These are phyloP conservation scores for Arxiozyma bovina DNA, from an alignment of 1,139 yeast species.

Conservation along the genomic window DNA sequence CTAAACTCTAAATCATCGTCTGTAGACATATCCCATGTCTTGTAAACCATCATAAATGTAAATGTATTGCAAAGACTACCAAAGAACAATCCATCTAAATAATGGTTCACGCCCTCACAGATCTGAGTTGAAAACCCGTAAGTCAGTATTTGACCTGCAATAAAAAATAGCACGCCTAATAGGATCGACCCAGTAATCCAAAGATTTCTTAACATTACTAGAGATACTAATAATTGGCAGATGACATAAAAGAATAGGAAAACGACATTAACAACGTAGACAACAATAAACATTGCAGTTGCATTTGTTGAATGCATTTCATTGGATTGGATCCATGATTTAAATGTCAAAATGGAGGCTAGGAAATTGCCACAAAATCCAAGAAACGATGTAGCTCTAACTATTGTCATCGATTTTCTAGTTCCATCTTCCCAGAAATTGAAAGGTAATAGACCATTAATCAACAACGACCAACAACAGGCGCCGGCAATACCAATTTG, in stretches of 20 bases:
- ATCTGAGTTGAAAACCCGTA: slow-evolving; percentile 59
- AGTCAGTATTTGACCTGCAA: slow-evolving; percentile 67
- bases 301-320: slow-evolving; percentile 37
- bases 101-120: slow-evolving; percentile 70
- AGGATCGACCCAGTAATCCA: slow-evolving; percentile 85
- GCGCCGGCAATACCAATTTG: slow-evolving; percentile 72
- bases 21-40: slow-evolving; percentile 96
- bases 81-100: slow-evolving; percentile 82
- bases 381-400: slow-evolving; percentile 41
- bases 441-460: slow-evolving; percentile 73
- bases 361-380: slow-evolving; percentile 61
- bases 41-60: slow-evolving; percentile 88
- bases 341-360: slow-evolving; percentile 62
- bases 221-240: slow-evolving; percentile 63
- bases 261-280: slow-evolving; percentile 62
- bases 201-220: slow-evolving; percentile 57
- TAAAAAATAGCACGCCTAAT: slow-evolving; percentile 63
- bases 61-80: slow-evolving; percentile 73
- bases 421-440: slow-evolving; percentile 96
- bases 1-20: slow-evolving; percentile 90
- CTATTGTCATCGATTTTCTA: slow-evolving; percentile 46
- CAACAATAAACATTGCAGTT: slow-evolving; percentile 55
- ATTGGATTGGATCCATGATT: slow-evolving; percentile 46
- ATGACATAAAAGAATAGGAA: slow-evolving; percentile 53
- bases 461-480: slow-evolving; percentile 56